These are phyloP conservation scores for Xylaria arbuscula DNA, from an alignment of 2,329 filamentous ascomycete genomes.

Conservation along the genomic window DNA sequence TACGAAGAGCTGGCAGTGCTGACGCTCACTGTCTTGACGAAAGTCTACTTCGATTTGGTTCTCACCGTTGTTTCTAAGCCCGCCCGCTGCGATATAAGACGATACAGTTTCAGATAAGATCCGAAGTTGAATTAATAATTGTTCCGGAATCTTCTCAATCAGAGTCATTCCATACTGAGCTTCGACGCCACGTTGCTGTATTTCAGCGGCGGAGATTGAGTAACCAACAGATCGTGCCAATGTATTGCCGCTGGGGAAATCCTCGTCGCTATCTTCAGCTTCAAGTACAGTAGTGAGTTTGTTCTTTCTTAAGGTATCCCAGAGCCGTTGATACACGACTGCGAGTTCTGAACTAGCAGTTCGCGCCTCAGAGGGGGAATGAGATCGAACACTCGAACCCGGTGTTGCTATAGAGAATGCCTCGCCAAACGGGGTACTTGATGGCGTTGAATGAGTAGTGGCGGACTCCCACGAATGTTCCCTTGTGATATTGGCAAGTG, in stretches of 20 bases:
- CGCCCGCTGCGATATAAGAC: conserved; percentile 83
- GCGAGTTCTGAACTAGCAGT: conserved; percentile 64
- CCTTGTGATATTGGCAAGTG: conserved; percentile 54
- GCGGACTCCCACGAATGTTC: conserved; percentile 57
- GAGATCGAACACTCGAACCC: conserved; percentile 51
- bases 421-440: conserved; percentile 57
- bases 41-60: conserved; percentile 75
- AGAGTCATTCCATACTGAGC: conserved; percentile 78
- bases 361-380: conserved; percentile 51
- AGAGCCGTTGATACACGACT: conserved; percentile 69
- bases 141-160: conserved; percentile 84
- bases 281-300: conserved; percentile 52
- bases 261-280: conserved; percentile 54
- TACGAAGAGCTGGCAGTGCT: conserved; percentile 81
- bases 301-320: conserved; percentile 68
- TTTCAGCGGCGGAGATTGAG: conserved; percentile 89
- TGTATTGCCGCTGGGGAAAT: conserved; percentile 67
- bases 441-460: conserved; percentile 48
- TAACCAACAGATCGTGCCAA: conserved; percentile 78
- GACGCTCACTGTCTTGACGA: conserved; percentile 72
- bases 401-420: conserved; percentile 55
- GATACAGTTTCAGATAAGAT: conserved; percentile 88
- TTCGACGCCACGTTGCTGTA: conserved; percentile 87
- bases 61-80: conserved; percentile 69
- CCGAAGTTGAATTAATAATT: conserved; percentile 85